A percentile compares a stretch with the other conserved stretches of the same genome.
phyloP scores from a whole-genome alignment of 2,329 filamentous ascomycete species.

The Phialophora expanda region DNA sequence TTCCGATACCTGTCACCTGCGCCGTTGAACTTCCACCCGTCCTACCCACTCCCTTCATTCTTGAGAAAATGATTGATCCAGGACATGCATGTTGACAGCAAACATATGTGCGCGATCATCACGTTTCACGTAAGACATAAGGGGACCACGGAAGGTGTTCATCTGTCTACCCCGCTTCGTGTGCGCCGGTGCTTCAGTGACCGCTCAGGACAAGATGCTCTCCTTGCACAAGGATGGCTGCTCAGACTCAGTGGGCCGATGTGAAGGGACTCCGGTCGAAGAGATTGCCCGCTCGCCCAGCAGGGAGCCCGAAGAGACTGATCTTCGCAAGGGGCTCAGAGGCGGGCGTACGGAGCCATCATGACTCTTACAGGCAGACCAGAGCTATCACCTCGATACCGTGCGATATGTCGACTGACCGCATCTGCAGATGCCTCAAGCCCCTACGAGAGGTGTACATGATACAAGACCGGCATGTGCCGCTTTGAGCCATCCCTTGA shows the following conservation, averaged over 20 bases:
- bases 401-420: not conserved
- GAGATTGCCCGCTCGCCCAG: not conserved
- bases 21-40: not conserved
- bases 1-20: conserved; percentile 5
- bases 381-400: not conserved
- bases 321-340: not conserved
- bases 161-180: not conserved
- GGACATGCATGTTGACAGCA: not conserved
- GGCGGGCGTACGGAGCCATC: not conserved
- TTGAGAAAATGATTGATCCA: conserved; percentile 7
- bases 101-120: conserved; percentile 5
- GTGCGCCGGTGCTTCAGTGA: not conserved
- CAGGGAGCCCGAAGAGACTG: not conserved
- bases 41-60: conserved; percentile 5
- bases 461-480: not conserved
- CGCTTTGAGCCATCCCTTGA: not conserved
- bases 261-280: not conserved
- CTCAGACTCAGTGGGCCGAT: not conserved
- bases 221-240: not conserved
- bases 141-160: not conserved
- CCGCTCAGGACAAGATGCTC: not conserved
- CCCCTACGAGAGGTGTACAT: not conserved
- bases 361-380: not conserved
- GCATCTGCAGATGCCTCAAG: not conserved
- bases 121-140: conserved; percentile 15